phyloP scores from a whole-genome alignment of 208 protist species.

The Leishmania tarentolae region DNA sequence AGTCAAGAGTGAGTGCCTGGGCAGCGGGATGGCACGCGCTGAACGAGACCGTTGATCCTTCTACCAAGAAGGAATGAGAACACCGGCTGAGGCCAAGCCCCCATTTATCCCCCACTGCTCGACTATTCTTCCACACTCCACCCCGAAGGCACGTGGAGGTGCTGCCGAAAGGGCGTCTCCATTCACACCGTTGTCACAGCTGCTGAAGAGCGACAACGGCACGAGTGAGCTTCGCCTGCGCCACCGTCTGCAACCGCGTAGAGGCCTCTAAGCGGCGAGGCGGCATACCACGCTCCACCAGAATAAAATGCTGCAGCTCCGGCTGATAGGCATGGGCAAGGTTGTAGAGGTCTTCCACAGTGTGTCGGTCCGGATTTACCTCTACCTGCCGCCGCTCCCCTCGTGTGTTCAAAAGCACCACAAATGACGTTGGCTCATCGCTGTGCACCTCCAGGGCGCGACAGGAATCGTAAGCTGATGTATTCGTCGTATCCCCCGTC shows the following conservation, averaged over 20 bases:
- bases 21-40: background rate
- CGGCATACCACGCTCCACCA: conserved; percentile 71
- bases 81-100: too few species aligned
- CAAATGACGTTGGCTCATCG: conserved; percentile 50
- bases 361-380: conserved; percentile 78
- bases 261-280: conserved; percentile 51
- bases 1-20: background rate
- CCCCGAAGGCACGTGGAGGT: background rate
- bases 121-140: background rate
- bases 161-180: background rate
- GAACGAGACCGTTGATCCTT: background rate
- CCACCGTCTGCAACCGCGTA: conserved; percentile 47
- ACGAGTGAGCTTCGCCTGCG: conserved; percentile 60
- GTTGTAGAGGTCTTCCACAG: conserved; percentile 73
- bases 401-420: conserved; percentile 65
- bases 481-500: background rate
- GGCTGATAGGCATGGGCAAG: conserved; percentile 54
- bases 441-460: conserved; percentile 39
- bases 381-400: conserved; percentile 65
- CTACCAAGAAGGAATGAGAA: background rate
- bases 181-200: conserved; percentile 13
- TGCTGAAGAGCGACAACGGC: conserved; percentile 65
- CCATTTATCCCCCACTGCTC: background rate
- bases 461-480: conserved; percentile 14
- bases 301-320: conserved; percentile 38